Base-by-base conservation (phyloP, 1,284 basidiomycete species). In the Tilletiaria anomala region DNA sequence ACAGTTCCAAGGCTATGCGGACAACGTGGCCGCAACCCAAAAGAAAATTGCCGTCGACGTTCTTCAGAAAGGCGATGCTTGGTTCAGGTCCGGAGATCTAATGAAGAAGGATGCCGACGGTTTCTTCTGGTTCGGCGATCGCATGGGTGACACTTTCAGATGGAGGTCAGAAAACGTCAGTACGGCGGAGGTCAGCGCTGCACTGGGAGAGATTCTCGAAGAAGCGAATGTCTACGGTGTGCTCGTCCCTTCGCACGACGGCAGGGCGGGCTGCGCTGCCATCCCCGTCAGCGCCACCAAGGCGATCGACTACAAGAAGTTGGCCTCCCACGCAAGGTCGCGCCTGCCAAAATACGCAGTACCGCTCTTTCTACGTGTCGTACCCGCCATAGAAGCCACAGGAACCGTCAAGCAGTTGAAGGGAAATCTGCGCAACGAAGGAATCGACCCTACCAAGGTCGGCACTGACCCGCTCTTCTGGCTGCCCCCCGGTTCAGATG, bases 211-310 rank as follows among this genome's bases (percentile, higher is more conserved):
- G 19, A 44, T 66, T 1, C 53, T 66, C 2, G 48, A 51, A 11
- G 66, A 68, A 40, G 61, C 59, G 4, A 67, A 65, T 40, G 67
- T 68, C 6, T 68, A 68, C 41, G 67, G 67, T 15, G 66, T 68
- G 6, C 45, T 64, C 6, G 65, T 68, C 1, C 67, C 67, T 20
- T 36, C 44, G 2, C 59, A 68, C 46, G 67, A 68, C 32, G 67
- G 67, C 4, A 50, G 66, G 3, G 67, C 67, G 3, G 67, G 67
- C 5, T 68, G 67, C 40, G 67, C 62, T 2, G 67, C 67, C 5
- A 64, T 68, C 29, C 66, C 67, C 3, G 18, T 39, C 12, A 40
- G 29, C 35, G 40, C 8, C 33, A 42, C n/a, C 1, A 26, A 37
- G 1, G 22, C 35, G 5, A n/a, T 66, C 24, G 65, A 68, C 51